phyloP scores from a whole-genome alignment of 495 filamentous ascomycete genomes.

The Xylaria nigripes region DNA sequence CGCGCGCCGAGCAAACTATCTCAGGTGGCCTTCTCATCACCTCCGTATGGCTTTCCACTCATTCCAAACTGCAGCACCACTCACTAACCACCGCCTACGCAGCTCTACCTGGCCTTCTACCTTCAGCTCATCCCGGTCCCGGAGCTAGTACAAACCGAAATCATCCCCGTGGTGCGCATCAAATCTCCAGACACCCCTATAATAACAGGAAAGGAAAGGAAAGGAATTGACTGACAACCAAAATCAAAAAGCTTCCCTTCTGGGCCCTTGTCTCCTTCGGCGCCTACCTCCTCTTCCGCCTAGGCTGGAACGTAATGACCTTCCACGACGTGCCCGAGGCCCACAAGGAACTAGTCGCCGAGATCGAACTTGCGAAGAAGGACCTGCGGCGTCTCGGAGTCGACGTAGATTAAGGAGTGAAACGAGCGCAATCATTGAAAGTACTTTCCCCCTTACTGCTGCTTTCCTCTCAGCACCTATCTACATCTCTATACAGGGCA shows the following conservation, averaged over 20 bases:
- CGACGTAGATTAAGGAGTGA: conserved; percentile 53
- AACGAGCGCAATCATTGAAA: neutral
- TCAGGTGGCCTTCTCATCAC: conserved; percentile 77
- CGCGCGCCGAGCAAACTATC: conserved; percentile 86
- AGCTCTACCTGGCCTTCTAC: conserved; percentile 86
- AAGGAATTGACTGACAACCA: neutral
- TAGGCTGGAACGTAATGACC: conserved; percentile 85
- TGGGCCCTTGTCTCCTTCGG: conserved; percentile 88
- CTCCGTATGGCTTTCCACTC: conserved; percentile 49
- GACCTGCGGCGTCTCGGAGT: conserved; percentile 63
- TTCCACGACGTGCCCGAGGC: conserved; percentile 95
- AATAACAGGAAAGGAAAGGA: neutral
- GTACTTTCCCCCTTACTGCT: neutral
- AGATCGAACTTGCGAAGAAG: conserved; percentile 61
- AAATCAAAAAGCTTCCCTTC: conserved; percentile 64
- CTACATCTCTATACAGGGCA: no score
- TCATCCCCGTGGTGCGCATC: conserved; percentile 58
- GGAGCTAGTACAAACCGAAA: conserved; percentile 57
- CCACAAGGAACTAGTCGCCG: conserved; percentile 77
- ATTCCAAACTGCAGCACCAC: neutral
- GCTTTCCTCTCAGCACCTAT: neutral
- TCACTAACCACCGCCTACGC: neutral
- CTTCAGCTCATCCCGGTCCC: conserved; percentile 80
- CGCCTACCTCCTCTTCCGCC: conserved; percentile 83
- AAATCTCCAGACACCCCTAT: neutral